These are phyloP conservation scores for Penicillium parvum DNA, from an alignment of 495 filamentous ascomycete genomes.

Conservation along the genomic window DNA sequence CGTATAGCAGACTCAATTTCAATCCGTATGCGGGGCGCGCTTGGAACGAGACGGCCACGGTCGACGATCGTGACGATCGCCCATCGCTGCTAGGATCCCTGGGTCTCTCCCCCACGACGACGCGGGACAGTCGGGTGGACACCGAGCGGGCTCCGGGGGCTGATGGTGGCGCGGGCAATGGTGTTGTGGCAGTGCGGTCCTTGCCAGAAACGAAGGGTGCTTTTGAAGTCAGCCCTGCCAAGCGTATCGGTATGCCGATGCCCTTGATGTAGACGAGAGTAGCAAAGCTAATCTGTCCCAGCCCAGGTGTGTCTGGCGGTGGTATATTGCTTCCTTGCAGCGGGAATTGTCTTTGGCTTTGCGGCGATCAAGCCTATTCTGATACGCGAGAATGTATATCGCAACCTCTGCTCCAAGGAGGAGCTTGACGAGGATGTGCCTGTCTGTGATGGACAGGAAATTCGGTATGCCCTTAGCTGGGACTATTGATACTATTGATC, in stretches of 20 bases:
- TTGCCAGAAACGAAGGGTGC: slow-evolving; percentile 53
- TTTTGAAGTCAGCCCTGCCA: slow-evolving; percentile 63
- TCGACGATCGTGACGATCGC: slow-evolving; percentile 30
- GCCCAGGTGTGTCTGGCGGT: slow-evolving; percentile 54
- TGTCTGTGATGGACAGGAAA: slow-evolving; percentile 71
- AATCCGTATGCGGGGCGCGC: slow-evolving; percentile 42
- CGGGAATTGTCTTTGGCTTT: slow-evolving; percentile 71
- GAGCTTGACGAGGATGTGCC: slow-evolving; percentile 57
- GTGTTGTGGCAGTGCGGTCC: not conserved
- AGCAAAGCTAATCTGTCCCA: slow-evolving; percentile 12
- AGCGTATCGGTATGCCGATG: slow-evolving; percentile 54
- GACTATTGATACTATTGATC: slow-evolving; percentile 1
- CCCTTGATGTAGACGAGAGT: not conserved
- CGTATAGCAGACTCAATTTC: slow-evolving; percentile 40
- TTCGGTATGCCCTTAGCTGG: slow-evolving; percentile 44
- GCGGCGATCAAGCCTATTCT: slow-evolving; percentile 69
- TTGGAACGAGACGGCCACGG: slow-evolving; percentile 29
- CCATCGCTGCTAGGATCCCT: slow-evolving; percentile 21
- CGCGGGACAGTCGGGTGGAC: slow-evolving; percentile 18
- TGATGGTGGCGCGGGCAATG: not conserved
- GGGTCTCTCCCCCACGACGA: slow-evolving; percentile 20
- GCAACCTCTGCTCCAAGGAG: slow-evolving; percentile 51
- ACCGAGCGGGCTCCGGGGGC: slow-evolving; percentile 2
- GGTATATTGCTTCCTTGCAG: slow-evolving; percentile 75
- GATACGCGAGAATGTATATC: slow-evolving; percentile 62